Conservation (phyloP, 2,329 filamentous ascomycete genomes). For the Sporothrix pallida region DNA sequence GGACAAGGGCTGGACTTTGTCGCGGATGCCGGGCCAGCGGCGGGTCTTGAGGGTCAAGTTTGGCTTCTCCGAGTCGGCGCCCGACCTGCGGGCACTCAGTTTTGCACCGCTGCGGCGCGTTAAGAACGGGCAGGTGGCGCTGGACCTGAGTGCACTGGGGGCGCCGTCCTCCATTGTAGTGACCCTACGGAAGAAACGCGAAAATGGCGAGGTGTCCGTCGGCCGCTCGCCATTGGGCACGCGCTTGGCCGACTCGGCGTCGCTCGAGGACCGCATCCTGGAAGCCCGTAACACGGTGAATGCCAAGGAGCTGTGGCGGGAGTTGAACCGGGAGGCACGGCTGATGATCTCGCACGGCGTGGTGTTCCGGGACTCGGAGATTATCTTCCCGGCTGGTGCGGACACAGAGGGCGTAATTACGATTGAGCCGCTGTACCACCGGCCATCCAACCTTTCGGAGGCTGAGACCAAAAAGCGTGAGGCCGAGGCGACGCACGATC, state of each 20-base stretch:
- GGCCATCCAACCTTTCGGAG: conserved; percentile 46
- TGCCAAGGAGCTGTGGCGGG: conserved; percentile 87
- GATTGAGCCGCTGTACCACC: conserved; percentile 60
- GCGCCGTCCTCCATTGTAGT: conserved; percentile 46
- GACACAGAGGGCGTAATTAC: conserved; percentile 68
- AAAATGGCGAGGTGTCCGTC: neutral
- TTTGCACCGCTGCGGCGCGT: conserved; percentile 78
- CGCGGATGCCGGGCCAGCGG: conserved; percentile 72
- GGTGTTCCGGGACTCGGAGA: conserved; percentile 62
- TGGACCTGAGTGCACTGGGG: conserved; percentile 67
- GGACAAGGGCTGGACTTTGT: conserved; percentile 85
- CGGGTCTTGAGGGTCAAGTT: conserved; percentile 84
- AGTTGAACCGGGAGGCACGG: conserved; percentile 82
- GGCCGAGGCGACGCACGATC: neutral
- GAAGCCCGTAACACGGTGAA: conserved; percentile 80
- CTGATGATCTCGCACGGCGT: conserved; percentile 74
- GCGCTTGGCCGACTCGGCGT: conserved; percentile 54
- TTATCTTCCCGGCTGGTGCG: conserved; percentile 61
- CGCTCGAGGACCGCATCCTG: conserved; percentile 71
- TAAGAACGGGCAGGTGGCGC: conserved; percentile 73
- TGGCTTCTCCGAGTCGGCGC: conserved; percentile 77
- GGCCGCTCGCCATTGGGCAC: conserved; percentile 24
- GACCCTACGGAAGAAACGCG: conserved; percentile 9
- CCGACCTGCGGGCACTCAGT: conserved; percentile 70
- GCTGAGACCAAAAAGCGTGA: neutral